Evolutionary conservation across 768 basidiomycete species (phyloP).

Genomic region (Stropharia rugosoannulata): DNA sequence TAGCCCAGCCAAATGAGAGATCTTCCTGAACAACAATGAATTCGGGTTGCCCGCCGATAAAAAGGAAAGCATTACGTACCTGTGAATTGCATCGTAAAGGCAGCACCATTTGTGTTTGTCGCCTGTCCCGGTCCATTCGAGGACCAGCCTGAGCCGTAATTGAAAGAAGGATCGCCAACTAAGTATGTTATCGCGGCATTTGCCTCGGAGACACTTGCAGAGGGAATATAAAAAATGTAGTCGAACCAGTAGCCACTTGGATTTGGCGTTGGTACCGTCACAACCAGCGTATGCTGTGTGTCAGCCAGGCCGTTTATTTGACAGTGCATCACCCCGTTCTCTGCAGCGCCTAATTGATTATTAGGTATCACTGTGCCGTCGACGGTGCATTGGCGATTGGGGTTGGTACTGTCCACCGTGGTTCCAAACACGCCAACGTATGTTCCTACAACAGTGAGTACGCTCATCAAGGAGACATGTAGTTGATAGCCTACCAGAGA

Average conservation of each 20-base stretch:
- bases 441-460: neutral
- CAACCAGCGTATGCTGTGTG: neutral
- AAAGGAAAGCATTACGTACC: neutral
- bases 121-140: neutral
- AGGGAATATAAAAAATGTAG: slow-evolving; percentile 3
- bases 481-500: slow-evolving; percentile 1
- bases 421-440: slow-evolving; percentile 3
- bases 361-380: slow-evolving; percentile 1
- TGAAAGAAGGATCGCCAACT: neutral
- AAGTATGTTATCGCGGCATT: neutral
- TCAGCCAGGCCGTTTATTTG: neutral
- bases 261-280: neutral
- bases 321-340: slow-evolving; percentile 1
- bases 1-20: neutral
- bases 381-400: neutral
- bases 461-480: neutral
- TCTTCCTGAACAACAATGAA: neutral
- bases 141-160: neutral
- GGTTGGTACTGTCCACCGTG: neutral
- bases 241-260: slow-evolving; percentile 5
- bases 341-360: neutral
- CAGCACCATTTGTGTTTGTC: neutral
- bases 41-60: neutral
- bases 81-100: neutral
- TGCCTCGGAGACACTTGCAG: neutral